phyloP scores from a whole-genome alignment of 2,329 filamentous ascomycete species.

The Ambrosiella beaveri region DNA sequence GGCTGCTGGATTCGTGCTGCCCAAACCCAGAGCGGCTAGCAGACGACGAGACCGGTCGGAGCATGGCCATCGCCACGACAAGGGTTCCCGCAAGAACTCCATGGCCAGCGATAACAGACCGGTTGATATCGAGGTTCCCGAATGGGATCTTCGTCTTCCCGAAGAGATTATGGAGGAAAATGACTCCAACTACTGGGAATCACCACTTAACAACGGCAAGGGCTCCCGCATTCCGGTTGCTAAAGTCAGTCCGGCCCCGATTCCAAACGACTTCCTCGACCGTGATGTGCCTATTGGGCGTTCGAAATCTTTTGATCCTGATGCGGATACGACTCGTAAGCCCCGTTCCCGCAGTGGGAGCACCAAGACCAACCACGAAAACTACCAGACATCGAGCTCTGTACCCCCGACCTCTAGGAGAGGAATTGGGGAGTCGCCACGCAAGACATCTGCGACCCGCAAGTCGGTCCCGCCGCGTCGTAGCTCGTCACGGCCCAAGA shows the following conservation, averaged over 20 bases:
- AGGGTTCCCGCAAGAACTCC: constrained; percentile 19
- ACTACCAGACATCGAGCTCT: constrained; percentile 4
- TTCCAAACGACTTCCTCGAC: constrained; percentile 54
- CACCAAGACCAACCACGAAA: constrained; percentile 27
- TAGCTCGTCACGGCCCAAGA: constrained; percentile 17
- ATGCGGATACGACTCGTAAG: constrained; percentile 35
- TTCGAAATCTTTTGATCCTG: constrained; percentile 11
- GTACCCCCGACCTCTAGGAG: constrained; percentile 8
- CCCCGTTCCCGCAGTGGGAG: constrained; percentile 55
- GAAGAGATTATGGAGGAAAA: constrained; percentile 57
- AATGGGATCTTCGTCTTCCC: constrained; percentile 58
- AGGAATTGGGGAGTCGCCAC: constrained; percentile 8
- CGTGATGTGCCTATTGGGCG: constrained; percentile 53
- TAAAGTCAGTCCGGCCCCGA: constrained; percentile 60
- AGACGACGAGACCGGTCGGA: constrained; percentile 19
- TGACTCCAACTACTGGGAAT: constrained; percentile 33
- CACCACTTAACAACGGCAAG: constrained; percentile 22
- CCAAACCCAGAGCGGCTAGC: constrained; percentile 36
- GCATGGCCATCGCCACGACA: constrained; percentile 10
- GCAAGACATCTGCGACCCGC: constrained; percentile 18
- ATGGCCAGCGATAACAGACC: constrained; percentile 23
- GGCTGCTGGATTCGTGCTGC: constrained; percentile 52
- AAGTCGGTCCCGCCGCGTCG: constrained; percentile 29
- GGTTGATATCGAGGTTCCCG: constrained; percentile 26
- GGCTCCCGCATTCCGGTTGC: constrained; percentile 77